phyloP scores from a whole-genome alignment of 2,329 filamentous ascomycete genomes.

The Tricladium varicosporioides region DNA sequence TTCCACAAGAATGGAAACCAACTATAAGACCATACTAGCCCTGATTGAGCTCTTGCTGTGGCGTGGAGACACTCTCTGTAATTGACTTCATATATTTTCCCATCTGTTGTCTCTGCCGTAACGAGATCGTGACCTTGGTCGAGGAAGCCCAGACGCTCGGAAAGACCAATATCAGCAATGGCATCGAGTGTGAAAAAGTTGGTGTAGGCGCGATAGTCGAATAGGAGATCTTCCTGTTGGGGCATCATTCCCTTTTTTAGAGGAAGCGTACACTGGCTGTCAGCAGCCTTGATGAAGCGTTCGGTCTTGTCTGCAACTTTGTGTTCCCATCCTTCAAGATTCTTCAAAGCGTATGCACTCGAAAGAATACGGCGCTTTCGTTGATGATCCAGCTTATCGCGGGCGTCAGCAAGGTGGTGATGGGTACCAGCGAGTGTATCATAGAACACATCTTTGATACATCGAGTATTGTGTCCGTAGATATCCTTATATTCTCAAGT shows the following conservation, averaged over 20 bases:
- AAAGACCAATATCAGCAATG: slow-evolving; percentile 54
- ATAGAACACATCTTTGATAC: slow-evolving; percentile 50
- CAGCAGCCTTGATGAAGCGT: slow-evolving; percentile 43
- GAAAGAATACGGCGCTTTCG: slow-evolving; percentile 50
- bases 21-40: slow-evolving; percentile 48
- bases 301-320: slow-evolving; percentile 52
- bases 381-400: slow-evolving; percentile 50
- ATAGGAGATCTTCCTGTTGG: slow-evolving; percentile 39
- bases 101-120: slow-evolving; percentile 43
- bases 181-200: slow-evolving; percentile 58
- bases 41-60: slow-evolving; percentile 48
- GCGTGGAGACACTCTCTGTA: slow-evolving; percentile 51
- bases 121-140: slow-evolving; percentile 47
- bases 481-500: slow-evolving; percentile 38
- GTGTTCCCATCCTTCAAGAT: slow-evolving; percentile 53
- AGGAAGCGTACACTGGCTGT: slow-evolving; percentile 41
- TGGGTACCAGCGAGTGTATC: slow-evolving; percentile 45
- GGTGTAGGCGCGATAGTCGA: slow-evolving; percentile 50
- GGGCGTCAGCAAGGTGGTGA: slow-evolving; percentile 50
- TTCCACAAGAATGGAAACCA: slow-evolving; percentile 49
- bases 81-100: slow-evolving; percentile 43
- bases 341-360: slow-evolving; percentile 51
- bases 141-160: slow-evolving; percentile 49
- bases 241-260: slow-evolving; percentile 24
- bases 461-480: slow-evolving; percentile 49